These are phyloP conservation scores for Acanthamoeba rhysodes DNA, from an alignment of 208 protist species.

Conservation along the genomic window DNA sequence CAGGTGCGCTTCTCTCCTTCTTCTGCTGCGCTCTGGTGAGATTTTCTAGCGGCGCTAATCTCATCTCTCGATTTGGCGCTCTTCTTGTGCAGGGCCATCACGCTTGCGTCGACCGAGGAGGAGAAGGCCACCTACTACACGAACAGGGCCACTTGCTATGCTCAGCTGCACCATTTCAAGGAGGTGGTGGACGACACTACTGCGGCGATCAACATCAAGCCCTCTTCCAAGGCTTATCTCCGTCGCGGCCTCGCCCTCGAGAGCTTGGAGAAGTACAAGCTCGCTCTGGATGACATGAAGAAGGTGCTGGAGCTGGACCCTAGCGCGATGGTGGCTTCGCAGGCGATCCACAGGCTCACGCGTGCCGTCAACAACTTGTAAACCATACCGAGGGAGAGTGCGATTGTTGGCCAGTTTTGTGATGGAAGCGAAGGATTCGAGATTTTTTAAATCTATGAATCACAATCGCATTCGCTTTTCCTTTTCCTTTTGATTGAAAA, in stretches of 20 bases:
- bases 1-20: conserved; percentile 80
- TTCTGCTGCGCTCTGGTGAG: neutral
- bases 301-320: conserved; percentile 53
- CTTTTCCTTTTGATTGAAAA: neutral
- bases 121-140: conserved; percentile 78
- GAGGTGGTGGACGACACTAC: conserved; percentile 96
- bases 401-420: conserved; percentile 3
- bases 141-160: conserved; percentile 93
- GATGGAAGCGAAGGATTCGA: neutral
- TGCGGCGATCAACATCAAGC: conserved; percentile 96
- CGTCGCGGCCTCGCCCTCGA: conserved; percentile 94
- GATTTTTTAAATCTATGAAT: neutral
- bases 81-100: conserved; percentile 87
- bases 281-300: conserved; percentile 92
- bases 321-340: conserved; percentile 37
- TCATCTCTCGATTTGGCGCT: neutral
- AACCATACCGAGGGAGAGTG: neutral
- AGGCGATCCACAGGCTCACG: conserved; percentile 59
- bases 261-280: conserved; percentile 97
- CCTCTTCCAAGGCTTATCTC: conserved; percentile 95
- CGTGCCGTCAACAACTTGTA: conserved; percentile 63
- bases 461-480: neutral
- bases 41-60: neutral
- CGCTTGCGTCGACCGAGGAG: conserved; percentile 89
- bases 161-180: conserved; percentile 97